phyloP scores from a whole-genome alignment of 176 grass and related monocot genomes.

The Carex kokanica region DNA sequence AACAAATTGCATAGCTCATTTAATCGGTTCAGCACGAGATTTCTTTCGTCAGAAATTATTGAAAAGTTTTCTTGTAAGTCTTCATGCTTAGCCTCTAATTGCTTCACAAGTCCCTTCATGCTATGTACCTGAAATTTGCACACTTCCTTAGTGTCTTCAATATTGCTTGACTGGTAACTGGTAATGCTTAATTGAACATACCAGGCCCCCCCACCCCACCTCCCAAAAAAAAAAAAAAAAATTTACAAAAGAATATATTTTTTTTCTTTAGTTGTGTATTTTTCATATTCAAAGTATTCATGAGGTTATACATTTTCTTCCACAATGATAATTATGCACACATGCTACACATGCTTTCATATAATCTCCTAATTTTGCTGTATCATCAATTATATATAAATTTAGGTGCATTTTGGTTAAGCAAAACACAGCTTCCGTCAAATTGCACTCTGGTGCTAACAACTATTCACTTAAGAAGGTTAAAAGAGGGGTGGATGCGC shows the following conservation, averaged over 20 bases:
- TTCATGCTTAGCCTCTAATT: slow-evolving; percentile 16
- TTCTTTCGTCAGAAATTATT: slow-evolving; percentile 9
- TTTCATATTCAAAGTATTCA: background rate
- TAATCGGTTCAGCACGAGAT: background rate
- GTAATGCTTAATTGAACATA: background rate
- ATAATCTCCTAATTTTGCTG: background rate
- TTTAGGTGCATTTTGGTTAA: background rate
- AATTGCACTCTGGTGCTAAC: background rate
- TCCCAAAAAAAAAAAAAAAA: background rate
- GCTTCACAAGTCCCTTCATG: slow-evolving; percentile 4
- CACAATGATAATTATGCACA: background rate
- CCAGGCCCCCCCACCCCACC: background rate
- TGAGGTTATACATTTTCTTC: background rate
- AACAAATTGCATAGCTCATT: background rate
- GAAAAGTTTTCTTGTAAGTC: slow-evolving; percentile 26
- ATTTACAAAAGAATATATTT: background rate
- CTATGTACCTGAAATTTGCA: slow-evolving; percentile 22
- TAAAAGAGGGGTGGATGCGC: background rate
- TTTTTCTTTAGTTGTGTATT: background rate
- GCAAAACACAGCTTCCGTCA: background rate
- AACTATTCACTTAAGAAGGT: background rate
- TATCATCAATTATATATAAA: background rate
- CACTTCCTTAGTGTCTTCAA: background rate
- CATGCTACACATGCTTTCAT: background rate
- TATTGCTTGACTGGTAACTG: background rate